These are phyloP conservation scores for Nymphaea colorata DNA, from an alignment of 164 flowering plant species.

Conservation along the genomic window DNA sequence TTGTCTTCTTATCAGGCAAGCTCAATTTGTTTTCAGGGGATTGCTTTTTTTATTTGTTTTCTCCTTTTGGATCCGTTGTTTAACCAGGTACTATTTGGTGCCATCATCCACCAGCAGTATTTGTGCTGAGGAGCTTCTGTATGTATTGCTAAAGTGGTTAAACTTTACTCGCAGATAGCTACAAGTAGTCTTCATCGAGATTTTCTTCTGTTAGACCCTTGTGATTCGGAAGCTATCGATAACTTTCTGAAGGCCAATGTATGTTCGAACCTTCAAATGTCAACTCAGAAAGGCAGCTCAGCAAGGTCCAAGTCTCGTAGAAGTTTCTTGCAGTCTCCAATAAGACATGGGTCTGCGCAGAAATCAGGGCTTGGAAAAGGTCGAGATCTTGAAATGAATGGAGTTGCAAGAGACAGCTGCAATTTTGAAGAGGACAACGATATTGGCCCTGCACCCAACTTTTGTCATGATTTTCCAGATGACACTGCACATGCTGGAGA, in stretches of 20 bases:
- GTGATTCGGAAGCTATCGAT: slow-evolving; percentile 59
- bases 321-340: slow-evolving; percentile 48
- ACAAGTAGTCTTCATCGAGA: slow-evolving; percentile 57
- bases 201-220: slow-evolving; percentile 81
- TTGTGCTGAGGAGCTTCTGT: no score
- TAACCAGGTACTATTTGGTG: no score
- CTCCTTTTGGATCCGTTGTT: no score
- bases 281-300: slow-evolving; percentile 25
- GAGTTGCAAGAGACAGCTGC: slow-evolving; percentile 20
- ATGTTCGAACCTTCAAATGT: slow-evolving; percentile 18
- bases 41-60: no score
- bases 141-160: no score
- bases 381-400: slow-evolving; percentile 17
- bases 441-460: slow-evolving; percentile 20
- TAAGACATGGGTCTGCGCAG: slow-evolving; percentile 33
- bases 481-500: slow-evolving; percentile 20
- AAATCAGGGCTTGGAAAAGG: slow-evolving; percentile 33
- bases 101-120: no score
- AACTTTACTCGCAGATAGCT: slow-evolving; percentile 51
- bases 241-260: slow-evolving; percentile 31
- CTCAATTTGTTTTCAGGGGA: not conserved
- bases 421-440: slow-evolving; percentile 13
- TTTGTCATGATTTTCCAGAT: slow-evolving; percentile 14
- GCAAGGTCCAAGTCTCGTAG: slow-evolving; percentile 32
- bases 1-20: slow-evolving; percentile 85